These are phyloP conservation scores for Huiozyma naganishii DNA, from an alignment of 805 yeast genomes.

Conservation along the genomic window DNA sequence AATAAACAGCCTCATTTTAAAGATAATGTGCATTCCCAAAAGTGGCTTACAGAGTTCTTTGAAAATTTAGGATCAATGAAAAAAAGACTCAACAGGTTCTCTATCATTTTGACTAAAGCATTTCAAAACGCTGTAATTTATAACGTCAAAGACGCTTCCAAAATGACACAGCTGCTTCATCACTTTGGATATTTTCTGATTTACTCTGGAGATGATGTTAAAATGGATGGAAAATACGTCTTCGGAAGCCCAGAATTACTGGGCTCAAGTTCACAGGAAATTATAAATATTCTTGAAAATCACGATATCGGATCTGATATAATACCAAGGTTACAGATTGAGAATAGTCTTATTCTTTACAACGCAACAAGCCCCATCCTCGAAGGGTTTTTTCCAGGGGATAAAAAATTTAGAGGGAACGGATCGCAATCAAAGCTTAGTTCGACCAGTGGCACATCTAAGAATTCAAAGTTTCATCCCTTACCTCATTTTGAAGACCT, in stretches of 20 bases:
- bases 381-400: neutral
- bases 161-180: conserved; percentile 47
- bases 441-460: neutral
- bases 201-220: conserved; percentile 56
- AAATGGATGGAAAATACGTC: conserved; percentile 66
- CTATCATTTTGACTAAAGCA: conserved; percentile 51
- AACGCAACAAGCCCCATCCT: conserved; percentile 7
- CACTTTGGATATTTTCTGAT: conserved; percentile 66
- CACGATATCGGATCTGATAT: conserved; percentile 43
- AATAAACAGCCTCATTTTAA: conserved; percentile 45
- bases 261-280: conserved; percentile 32
- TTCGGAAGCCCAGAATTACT: conserved; percentile 51
- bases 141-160: conserved; percentile 39
- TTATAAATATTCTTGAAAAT: conserved; percentile 35
- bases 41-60: conserved; percentile 59
- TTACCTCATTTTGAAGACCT: conserved; percentile 16
- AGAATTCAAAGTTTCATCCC: neutral
- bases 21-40: conserved; percentile 32
- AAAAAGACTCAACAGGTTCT: conserved; percentile 73
- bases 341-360: conserved; percentile 19
- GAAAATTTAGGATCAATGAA: conserved; percentile 68
- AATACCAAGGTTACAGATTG: conserved; percentile 23
- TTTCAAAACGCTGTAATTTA: conserved; percentile 66
- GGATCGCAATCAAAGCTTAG: neutral
- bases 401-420: neutral